Base-by-base conservation (phyloP, 1,139 yeast genomes). In the Magnusiomyces tetraspermus region DNA sequence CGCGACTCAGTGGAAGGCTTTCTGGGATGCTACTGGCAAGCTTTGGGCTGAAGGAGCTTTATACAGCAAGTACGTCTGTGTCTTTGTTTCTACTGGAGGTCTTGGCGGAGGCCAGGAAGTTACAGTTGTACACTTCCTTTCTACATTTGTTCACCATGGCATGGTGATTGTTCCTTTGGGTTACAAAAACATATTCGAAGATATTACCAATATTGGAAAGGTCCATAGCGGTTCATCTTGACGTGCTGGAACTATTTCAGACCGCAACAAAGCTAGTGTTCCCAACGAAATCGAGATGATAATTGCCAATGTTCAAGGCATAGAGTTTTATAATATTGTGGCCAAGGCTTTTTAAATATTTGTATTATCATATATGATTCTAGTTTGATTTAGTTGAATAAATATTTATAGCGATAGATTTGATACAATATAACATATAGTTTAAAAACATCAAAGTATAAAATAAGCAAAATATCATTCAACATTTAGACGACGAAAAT, bases 221-320 rank as follows among this genome's bases (percentile, higher is more conserved):
- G 77, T 80, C 55, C 94, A 84, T 67, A 95, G 95, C 67, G 85
- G 85, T 59, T 82, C 90, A 53, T 79, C 95, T 54, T 86, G 92
- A 89, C 95, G 95, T 71, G 89, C 95, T 51, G 95, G 95, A 64
- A 73, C 88, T 55, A 76, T 76, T 62, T 90, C 95, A 41, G 90
- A 82, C 61, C 76, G 77, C 55, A 92, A 84, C 63, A 95, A 95
- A 61, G 80, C 88, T 19, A 81, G 95, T 76, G 75, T 74, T 65
- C 86, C 92, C 54, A 63, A 79, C 55, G 78, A 74, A 52, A 72
- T 83, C 58, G 95, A 86, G 72, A 71, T 78, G 64, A 77, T 78
- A 60, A 64, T 85, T 60, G 90, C 86, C 50, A 62, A 64, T 53
- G 71, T 71, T 60, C 94, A 85, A 72, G 94, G 92, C 67, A 71